Evolutionary conservation across 805 yeast species (phyloP), one percentile per base, ranked within the genome.

Genomic region (Wickerhamiella australiensis): DNA sequence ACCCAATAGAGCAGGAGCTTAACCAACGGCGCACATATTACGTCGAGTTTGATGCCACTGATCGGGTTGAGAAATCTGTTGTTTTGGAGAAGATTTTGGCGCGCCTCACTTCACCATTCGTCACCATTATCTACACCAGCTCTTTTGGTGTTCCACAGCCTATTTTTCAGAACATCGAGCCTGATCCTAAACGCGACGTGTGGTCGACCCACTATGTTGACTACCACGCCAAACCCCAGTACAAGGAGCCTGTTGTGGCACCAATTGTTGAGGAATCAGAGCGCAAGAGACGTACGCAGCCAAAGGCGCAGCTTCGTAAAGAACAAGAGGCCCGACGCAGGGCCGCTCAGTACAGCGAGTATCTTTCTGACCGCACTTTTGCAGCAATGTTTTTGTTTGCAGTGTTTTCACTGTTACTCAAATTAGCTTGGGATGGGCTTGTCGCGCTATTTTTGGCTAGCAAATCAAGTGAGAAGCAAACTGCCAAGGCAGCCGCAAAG

Each of bases 51-150:
- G 53, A 38, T 13, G 41, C 25, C 9, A 48, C 45, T n/a, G 51
- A 52, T 23, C 42, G 47, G 3, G 47, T 45, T 9, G 50, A 50
- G 23, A 51, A 50, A 37, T 41, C 75, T 55, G 73, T 70, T 42
- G 64, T 68, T 13, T 52, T 85, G 9, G 68, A 82, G 47, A 69
- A 70, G 17, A 70, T 83, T 3, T 53, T 83, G n/a, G 73, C 83
- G 33, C 77, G 76, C 49, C 62, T 83, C 11, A 95, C 96, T 0
- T 72, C 88, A 0, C 95, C 95, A 0, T 75, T 76, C 52, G 74
- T 73, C 50, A 69, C 86, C 1, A 65, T 87, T 1, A 62, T 85
- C 1, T 68, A 78, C 51, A 77, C 87, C 0, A 70, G 80, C 20
- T 38, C 57, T 7, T 53, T 52, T 36, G 50, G 13, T 54, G 63